Evolutionary conservation across 176 grass and related monocot genomes (phyloP).

Genomic region (Miscanthus lutarioriparius): DNA sequence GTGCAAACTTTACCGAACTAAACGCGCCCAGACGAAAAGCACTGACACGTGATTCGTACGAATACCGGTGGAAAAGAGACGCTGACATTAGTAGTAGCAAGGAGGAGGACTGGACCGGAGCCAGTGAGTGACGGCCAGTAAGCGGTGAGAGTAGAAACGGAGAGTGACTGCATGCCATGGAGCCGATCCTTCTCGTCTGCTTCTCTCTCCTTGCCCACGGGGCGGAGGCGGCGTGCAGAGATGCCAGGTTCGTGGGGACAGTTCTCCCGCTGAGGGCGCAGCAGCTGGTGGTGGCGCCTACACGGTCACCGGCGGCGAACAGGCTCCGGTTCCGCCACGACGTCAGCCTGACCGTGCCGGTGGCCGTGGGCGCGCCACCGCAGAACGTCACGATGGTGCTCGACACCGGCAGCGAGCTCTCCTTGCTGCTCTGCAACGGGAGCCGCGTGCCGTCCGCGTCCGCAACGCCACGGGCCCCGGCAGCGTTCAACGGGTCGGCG

Average conservation of each 20-base stretch:
- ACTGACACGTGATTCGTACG: background rate
- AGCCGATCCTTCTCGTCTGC: conserved; percentile 26
- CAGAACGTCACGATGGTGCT: conserved; percentile 85
- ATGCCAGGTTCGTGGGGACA: background rate
- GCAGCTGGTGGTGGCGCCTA: conserved; percentile 23
- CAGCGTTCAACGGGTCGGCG: conserved; percentile 40
- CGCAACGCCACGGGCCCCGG: background rate
- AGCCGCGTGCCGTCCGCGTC: background rate
- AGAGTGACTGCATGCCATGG: conserved; percentile 5
- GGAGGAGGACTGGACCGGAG: background rate
- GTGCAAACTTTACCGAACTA: too few species aligned
- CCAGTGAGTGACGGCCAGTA: background rate
- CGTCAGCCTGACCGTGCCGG: conserved; percentile 63
- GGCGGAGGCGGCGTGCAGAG: background rate
- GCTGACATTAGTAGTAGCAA: background rate
- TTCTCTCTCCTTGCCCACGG: background rate
- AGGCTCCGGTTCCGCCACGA: conserved; percentile 64
- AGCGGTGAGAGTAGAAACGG: conserved; percentile 9
- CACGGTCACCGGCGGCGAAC: conserved; percentile 27
- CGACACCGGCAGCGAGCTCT: conserved; percentile 90
- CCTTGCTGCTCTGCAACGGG: conserved; percentile 79
- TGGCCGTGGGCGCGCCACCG: conserved; percentile 61
- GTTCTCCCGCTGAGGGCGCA: conserved; percentile 37
- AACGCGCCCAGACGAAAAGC: background rate
- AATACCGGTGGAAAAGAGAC: background rate